These are phyloP conservation scores for Aspergillus carbonarius DNA, from an alignment of 2,329 filamentous ascomycete genomes.

Conservation along the genomic window DNA sequence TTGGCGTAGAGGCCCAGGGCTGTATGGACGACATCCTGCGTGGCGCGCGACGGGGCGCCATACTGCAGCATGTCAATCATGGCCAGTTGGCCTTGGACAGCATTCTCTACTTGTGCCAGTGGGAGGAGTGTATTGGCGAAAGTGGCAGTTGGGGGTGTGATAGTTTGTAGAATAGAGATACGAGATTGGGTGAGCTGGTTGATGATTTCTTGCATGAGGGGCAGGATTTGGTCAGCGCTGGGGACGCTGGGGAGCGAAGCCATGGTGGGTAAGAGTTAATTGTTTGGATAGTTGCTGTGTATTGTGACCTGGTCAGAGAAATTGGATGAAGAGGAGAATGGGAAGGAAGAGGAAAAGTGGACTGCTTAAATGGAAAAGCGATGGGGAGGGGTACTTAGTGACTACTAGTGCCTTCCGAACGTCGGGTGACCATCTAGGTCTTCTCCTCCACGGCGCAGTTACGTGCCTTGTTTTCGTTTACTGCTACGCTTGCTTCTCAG, in stretches of 20 bases:
- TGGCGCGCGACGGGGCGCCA: not conserved
- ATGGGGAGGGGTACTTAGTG: too few relatives aligned
- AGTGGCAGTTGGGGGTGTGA: not conserved
- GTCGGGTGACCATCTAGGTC: too few relatives aligned
- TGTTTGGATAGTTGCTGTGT: too few relatives aligned
- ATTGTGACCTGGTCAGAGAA: too few relatives aligned
- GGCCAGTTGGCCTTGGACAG: not conserved
- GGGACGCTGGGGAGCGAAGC: not conserved
- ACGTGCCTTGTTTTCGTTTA: too few relatives aligned
- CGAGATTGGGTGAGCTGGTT: not conserved
- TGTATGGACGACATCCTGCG: not conserved
- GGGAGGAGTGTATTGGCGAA: not conserved
- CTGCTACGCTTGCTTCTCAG: too few relatives aligned
- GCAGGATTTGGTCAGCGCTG: not conserved
- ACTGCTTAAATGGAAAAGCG: too few relatives aligned
- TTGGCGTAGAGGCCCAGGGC: not conserved
- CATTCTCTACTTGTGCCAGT: not conserved
- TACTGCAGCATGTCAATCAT: conserved; percentile 3
- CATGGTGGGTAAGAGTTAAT: not conserved
- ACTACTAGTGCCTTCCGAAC: too few relatives aligned
- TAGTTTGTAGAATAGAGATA: not conserved
- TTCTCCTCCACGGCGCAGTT: too few relatives aligned
- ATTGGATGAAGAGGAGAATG: too few relatives aligned
- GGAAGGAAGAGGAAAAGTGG: too few relatives aligned
- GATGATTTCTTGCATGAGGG: not conserved